Evolutionary conservation across 1,139 yeast genomes (phyloP), one percentile per base, ranked within the genome.

Genomic region (Suhomyces taliae): DNA sequence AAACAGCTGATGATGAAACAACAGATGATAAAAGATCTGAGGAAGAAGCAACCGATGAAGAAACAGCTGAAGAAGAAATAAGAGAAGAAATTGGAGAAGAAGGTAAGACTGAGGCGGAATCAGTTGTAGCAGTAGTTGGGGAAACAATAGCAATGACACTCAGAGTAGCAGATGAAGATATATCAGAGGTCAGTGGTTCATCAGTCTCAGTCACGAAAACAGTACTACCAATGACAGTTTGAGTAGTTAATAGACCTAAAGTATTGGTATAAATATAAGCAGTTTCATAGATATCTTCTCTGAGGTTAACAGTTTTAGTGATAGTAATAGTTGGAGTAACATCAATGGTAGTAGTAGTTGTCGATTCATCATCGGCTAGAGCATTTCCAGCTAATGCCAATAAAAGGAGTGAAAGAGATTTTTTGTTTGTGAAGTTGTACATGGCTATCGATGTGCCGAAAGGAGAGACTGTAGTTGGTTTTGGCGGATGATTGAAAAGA

Each of bases 241-340:
- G 55, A 19, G 78, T 69, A 34, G 78, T 73, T 53, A 70, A 63
- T 8, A 45, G 49, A 8, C 76, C 75, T 38, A 54, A 56, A 11
- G 61, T 47, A 34, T 46, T 46, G 39, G 76, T 70, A 54, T 54
- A 74, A 27, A 72, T 55, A 53, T 72, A 73, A 27, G 57, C 70
- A 6, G 75, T 68, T 42, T 67, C 72, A 39, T 56, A 67, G 36
- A 71, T 57, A 34, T 63, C 59, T 44, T 62, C 75, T 32, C 60
- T 53, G 34, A 54, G 58, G 5, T 62, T 65, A 2, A 62, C 62
- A 4, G 72, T 64, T 19, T 67, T 62, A 36, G 72, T 68, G 15
- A 60, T 56, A 7, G 73, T 67, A 14, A 64, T 59, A 3, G 61
- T 59, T 11, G 75, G 72, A 12, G 72, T 68, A 27, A 65, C 58